Conservation (phyloP, 306 rosid species). For the Malus fusca region DNA sequence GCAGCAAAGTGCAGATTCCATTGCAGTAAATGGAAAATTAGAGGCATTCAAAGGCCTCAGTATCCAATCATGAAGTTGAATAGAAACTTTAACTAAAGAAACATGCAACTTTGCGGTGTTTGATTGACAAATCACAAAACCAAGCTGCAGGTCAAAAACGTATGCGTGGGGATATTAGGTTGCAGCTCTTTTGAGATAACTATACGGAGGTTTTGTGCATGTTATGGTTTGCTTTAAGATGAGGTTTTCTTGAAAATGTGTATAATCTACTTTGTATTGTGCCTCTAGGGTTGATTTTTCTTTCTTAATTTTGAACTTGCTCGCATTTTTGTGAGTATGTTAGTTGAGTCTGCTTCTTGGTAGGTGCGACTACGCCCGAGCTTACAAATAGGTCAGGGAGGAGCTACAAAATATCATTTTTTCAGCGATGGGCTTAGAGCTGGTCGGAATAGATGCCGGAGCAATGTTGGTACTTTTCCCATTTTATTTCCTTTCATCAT, state of each 20-base stretch:
- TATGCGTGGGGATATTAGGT: constrained; percentile 5
- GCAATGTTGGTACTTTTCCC: constrained; percentile 50
- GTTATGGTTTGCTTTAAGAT: constrained; percentile 12
- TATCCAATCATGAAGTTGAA: constrained; percentile 29
- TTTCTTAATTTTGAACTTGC: constrained; percentile 9
- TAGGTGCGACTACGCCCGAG: constrained; percentile 23
- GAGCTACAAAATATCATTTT: constrained; percentile 33
- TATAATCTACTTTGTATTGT: constrained; percentile 38
- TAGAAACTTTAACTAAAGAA: constrained; percentile 2
- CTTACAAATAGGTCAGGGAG: constrained; percentile 32
- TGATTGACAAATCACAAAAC: constrained; percentile 23
- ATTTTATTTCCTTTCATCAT: constrained; percentile 38
- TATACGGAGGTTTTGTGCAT: background rate
- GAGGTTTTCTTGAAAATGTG: constrained; percentile 46
- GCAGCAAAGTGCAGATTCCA: constrained; percentile 32
- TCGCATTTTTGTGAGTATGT: constrained; percentile 35
- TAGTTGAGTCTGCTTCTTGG: constrained; percentile 27
- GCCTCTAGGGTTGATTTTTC: constrained; percentile 33
- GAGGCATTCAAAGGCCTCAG: constrained; percentile 57
- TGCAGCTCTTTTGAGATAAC: constrained; percentile 24
- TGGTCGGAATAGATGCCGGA: constrained; percentile 34
- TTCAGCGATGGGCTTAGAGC: constrained; percentile 29
- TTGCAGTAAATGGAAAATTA: constrained; percentile 57
- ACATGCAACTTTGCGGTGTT: constrained; percentile 3
- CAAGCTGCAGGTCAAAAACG: constrained; percentile 22